Percentiles rank a stretch among this genome's conserved stretches.
These are phyloP conservation scores for Tolypocladium sp. DNA, from an alignment of 2,329 filamentous ascomycete species.

Conservation along the genomic window DNA sequence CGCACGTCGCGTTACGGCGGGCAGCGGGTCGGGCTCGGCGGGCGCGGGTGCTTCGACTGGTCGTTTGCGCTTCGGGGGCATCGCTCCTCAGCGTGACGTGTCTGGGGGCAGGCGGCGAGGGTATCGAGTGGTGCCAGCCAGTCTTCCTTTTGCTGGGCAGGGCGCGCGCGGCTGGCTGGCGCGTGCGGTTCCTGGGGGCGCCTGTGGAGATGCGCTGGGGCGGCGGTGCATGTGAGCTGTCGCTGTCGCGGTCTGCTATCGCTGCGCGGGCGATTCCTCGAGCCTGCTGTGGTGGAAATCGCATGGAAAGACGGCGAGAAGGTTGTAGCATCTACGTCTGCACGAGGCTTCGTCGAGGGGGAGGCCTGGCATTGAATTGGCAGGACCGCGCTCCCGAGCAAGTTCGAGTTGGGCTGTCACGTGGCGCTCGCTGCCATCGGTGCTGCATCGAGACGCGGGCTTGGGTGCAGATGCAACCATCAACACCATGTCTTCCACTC, in stretches of 20 bases:
- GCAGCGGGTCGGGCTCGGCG: constrained; percentile 6
- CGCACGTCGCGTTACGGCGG: constrained; percentile 23
- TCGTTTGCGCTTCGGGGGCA: constrained; percentile 29
- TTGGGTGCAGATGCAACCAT: background rate
- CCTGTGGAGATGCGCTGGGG: background rate
- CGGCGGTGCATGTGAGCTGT: background rate
- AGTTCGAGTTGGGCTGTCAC: background rate
- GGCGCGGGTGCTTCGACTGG: constrained; percentile 15
- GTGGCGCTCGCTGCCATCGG: background rate
- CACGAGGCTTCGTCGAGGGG: background rate
- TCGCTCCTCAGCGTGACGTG: constrained; percentile 7
- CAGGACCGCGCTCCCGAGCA: background rate
- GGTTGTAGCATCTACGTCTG: background rate
- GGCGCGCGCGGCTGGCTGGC: background rate
- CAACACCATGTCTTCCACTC: background rate
- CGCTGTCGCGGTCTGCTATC: background rate
- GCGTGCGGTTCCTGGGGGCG: background rate
- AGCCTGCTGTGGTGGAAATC: background rate
- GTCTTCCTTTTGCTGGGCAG: background rate
- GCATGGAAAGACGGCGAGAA: background rate
- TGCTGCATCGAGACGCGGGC: background rate
- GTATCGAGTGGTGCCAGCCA: background rate
- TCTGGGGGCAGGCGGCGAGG: background rate
- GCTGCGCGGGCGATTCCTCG: background rate
- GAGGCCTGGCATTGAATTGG: background rate